Conservation (phyloP, 2,329 filamentous ascomycete species). For the Colletotrichum scovillei region DNA sequence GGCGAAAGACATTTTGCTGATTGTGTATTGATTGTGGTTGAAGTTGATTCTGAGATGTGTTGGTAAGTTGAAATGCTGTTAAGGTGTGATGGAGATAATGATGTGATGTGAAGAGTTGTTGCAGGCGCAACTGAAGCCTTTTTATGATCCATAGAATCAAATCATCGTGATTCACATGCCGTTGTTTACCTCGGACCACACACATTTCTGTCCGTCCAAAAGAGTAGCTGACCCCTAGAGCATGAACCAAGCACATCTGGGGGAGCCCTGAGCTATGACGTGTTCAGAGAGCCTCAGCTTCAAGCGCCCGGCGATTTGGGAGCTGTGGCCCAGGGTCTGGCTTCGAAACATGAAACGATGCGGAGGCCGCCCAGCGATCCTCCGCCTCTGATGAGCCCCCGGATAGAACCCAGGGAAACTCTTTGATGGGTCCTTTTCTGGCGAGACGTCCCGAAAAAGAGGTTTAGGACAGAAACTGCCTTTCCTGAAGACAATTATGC, state of each 20-base stretch:
- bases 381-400: background rate
- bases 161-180: slow-evolving; percentile 28
- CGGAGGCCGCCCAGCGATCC: slow-evolving; percentile 30
- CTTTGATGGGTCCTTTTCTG: background rate
- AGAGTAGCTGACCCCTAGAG: background rate
- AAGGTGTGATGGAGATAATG: background rate
- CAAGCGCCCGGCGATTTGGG: slow-evolving; percentile 4
- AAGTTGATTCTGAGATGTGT: background rate
- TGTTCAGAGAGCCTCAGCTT: slow-evolving; percentile 18
- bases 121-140: background rate
- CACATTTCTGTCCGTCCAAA: background rate
- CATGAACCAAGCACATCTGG: slow-evolving; percentile 22
- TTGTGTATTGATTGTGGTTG: background rate
- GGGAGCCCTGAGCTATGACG: slow-evolving; percentile 31
- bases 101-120: fast-evolving
- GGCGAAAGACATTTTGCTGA: slow-evolving; percentile 18
- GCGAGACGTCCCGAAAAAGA: background rate
- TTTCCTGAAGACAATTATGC: slow-evolving; percentile 11
- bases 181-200: slow-evolving; percentile 16
- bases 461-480: background rate
- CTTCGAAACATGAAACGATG: slow-evolving; percentile 31
- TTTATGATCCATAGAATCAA: slow-evolving; percentile 10
- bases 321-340: slow-evolving; percentile 15
- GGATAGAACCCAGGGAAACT: background rate
- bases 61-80: background rate